Base-by-base conservation (phyloP, 164 flowering plant species). In the Sedum album region DNA sequence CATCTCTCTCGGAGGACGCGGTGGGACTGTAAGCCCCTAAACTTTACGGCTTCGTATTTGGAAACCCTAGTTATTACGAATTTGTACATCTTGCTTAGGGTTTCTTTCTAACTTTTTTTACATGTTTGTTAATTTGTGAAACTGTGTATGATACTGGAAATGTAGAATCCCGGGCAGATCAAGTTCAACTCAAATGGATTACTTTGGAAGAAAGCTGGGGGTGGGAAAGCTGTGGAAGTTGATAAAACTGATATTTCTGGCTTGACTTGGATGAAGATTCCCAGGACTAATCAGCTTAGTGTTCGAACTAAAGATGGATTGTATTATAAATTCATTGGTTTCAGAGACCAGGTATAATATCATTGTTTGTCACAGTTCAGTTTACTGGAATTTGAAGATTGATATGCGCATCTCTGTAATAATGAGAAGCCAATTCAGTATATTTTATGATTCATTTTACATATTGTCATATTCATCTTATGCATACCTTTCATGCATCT, bases 181-280 rank as follows among this genome's bases (percentile, higher is more conserved):
- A 91, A 78, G 74, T 81, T 91, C 71, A 83, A 83, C 73, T 76
- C 89, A 6, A 85, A 84, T 10, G 96, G 96, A 23, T 79, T 94
- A 39, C 42, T 75, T 51, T 94, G 99, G 99, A 92, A 86, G 81
- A 94, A 90, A 72, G 90, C 77, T 64, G 96, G 92, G 21, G 95
- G 97, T 64, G 97, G 98, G n/a, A 91, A 90, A 71, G 92, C 86
- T 18, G 79, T 91, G 30, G 96, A 91, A 72, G 84, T 94, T 66
- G 91, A 88, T 70, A 88, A 85, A 69, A 60, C 76, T 41, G 91
- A 94, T 67, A 78, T 94, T 55, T 72, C 78, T 1, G 86, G 83
- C 25, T 76, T 90, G 23, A 82, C 86, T 11, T 94, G 99, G 99
- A 94, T 86, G 91, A 92, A 92, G 78, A 85, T 95, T 28, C 99